phyloP scores from a whole-genome alignment of 768 basidiomycete genomes.

The Lenzites betulinus region DNA sequence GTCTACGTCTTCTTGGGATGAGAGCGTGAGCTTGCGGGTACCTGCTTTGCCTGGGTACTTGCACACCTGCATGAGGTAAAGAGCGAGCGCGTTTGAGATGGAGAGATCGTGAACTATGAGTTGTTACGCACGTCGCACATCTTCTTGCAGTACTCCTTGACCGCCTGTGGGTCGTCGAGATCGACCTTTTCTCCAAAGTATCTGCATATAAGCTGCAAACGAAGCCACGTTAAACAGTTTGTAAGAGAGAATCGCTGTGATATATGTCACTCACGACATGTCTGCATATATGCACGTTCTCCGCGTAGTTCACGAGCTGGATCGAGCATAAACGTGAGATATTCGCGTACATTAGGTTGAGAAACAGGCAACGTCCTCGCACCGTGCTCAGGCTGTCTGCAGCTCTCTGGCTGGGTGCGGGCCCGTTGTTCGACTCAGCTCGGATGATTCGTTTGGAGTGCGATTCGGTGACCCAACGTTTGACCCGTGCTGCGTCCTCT shows the following conservation, averaged over 20 bases:
- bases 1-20: conserved; percentile 39
- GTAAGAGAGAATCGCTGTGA: neutral
- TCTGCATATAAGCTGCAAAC: conserved; percentile 64
- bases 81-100: neutral
- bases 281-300: conserved; percentile 60
- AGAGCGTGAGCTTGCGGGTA: conserved; percentile 50
- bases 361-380: conserved; percentile 30
- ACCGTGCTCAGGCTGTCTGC: conserved; percentile 66
- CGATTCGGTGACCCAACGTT: conserved; percentile 49
- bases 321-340: too few relatives aligned
- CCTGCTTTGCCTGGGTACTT: conserved; percentile 72
- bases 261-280: conserved; percentile 58
- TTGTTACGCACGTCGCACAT: conserved; percentile 77
- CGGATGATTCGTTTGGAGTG: conserved; percentile 47
- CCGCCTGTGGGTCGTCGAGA: conserved; percentile 41
- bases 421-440: conserved; percentile 48
- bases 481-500: conserved; percentile 67
- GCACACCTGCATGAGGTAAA: conserved; percentile 57
- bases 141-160: conserved; percentile 59
- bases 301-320: conserved; percentile 56
- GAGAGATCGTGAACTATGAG: neutral
- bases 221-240: neutral
- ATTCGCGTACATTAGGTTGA: too few relatives aligned
- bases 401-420: conserved; percentile 66
- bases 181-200: conserved; percentile 79